These are phyloP conservation scores for Cyclanthera cordifolia DNA, from an alignment of 306 rosid genomes.

Conservation along the genomic window DNA sequence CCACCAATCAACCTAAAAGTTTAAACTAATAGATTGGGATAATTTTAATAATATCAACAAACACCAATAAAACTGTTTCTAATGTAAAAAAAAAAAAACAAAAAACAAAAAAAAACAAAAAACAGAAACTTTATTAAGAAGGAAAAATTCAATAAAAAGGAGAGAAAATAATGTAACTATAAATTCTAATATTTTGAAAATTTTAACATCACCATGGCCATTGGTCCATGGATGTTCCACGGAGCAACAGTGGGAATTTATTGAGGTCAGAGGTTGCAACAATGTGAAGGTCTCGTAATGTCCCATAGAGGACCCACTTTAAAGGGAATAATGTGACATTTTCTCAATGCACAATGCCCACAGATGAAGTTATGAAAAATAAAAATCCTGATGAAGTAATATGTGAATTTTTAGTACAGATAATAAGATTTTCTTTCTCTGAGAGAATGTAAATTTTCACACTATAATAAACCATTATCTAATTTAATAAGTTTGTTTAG, in stretches of 20 bases:
- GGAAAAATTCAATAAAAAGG: not conserved
- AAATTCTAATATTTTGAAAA: not conserved
- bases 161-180: not conserved
- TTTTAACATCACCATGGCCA: no score
- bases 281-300: not conserved
- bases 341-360: not conserved
- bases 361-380: not conserved
- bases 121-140: no score
- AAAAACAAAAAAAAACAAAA: no score
- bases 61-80: no score
- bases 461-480: not conserved
- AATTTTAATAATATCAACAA: no score
- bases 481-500: not conserved
- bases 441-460: not conserved
- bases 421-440: no score
- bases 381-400: no score
- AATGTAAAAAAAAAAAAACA: no score
- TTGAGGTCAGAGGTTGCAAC: not conserved
- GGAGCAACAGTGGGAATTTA: not conserved
- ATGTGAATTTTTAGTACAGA: no score
- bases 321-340: not conserved
- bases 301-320: not conserved
- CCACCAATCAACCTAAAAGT: no score
- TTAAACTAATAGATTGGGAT: no score
- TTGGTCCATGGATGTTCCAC: not conserved